These are phyloP conservation scores for Triangularia setosa DNA, from an alignment of 2,329 filamentous ascomycete genomes.

Conservation along the genomic window DNA sequence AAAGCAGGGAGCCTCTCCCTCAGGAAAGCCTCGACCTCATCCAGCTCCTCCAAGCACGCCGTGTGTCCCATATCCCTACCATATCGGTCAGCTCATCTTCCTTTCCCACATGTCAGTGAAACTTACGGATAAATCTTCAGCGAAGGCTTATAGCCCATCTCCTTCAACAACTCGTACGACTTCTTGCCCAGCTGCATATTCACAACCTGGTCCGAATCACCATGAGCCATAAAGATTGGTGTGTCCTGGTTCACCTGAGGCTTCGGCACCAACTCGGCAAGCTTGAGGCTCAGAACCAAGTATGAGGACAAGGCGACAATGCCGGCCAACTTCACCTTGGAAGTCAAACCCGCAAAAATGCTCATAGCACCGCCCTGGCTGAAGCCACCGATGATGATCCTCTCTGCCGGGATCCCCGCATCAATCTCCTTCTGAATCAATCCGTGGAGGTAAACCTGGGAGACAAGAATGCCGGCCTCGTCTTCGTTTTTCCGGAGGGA, in stretches of 20 bases:
- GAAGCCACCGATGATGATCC: conserved; percentile 84
- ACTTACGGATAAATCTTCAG: conserved; percentile 72
- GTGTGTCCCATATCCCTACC: conserved; percentile 68
- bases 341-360: conserved; percentile 74
- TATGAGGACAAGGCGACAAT: conserved; percentile 84
- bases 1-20: conserved; percentile 42
- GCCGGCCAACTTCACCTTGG: conserved; percentile 70
- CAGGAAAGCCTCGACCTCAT: conserved; percentile 68
- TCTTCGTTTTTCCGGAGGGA: conserved; percentile 42
- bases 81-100: not conserved
- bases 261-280: conserved; percentile 39
- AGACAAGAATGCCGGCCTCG: conserved; percentile 68
- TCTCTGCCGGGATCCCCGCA: conserved; percentile 73
- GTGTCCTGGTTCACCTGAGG: conserved; percentile 65
- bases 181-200: conserved; percentile 62
- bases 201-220: conserved; percentile 72
- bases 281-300: conserved; percentile 58
- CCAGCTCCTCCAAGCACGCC: conserved; percentile 72
- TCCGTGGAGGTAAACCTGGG: conserved; percentile 69
- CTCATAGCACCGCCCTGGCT: conserved; percentile 86
- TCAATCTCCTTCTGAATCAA: conserved; percentile 79
- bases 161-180: conserved; percentile 64
- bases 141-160: conserved; percentile 67
- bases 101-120: not conserved
- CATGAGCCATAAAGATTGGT: conserved; percentile 85